phyloP scores from a whole-genome alignment of 306 rosid genomes.

The Fragaria iinumae region DNA sequence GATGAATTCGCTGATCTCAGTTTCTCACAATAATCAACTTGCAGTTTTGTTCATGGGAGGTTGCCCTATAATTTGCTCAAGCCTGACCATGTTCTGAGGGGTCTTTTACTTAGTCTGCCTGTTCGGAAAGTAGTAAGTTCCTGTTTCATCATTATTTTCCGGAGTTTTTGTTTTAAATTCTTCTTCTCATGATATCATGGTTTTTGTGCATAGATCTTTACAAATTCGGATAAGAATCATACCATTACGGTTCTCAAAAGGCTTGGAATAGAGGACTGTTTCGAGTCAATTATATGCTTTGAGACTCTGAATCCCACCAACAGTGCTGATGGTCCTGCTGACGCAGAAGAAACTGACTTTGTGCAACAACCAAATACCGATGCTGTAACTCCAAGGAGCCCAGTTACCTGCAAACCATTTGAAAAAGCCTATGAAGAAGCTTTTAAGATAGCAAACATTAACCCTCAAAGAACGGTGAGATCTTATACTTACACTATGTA shows the following conservation, averaged over 20 bases:
- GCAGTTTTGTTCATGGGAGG: constrained; percentile 82
- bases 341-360: constrained; percentile 26
- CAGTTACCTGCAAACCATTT: constrained; percentile 80
- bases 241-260: constrained; percentile 52
- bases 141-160: background rate
- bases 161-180: background rate
- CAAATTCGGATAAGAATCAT: constrained; percentile 64
- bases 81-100: constrained; percentile 70
- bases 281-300: constrained; percentile 68
- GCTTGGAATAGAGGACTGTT: constrained; percentile 91
- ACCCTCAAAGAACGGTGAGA: constrained; percentile 74
- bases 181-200: constrained; percentile 7
- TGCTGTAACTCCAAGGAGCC: constrained; percentile 48
- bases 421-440: constrained; percentile 59
- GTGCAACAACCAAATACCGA: constrained; percentile 33
- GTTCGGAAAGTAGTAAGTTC: constrained; percentile 68
- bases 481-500: background rate
- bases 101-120: constrained; percentile 74
- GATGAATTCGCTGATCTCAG: background rate
- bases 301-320: constrained; percentile 68
- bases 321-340: constrained; percentile 10
- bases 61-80: constrained; percentile 66
- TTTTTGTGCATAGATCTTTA: constrained; percentile 51
- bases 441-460: constrained; percentile 59
- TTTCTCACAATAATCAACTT: constrained; percentile 21